Evolutionary conservation across 208 protist genomes (phyloP).

Genomic region (Acanthamoeba sp.): DNA sequence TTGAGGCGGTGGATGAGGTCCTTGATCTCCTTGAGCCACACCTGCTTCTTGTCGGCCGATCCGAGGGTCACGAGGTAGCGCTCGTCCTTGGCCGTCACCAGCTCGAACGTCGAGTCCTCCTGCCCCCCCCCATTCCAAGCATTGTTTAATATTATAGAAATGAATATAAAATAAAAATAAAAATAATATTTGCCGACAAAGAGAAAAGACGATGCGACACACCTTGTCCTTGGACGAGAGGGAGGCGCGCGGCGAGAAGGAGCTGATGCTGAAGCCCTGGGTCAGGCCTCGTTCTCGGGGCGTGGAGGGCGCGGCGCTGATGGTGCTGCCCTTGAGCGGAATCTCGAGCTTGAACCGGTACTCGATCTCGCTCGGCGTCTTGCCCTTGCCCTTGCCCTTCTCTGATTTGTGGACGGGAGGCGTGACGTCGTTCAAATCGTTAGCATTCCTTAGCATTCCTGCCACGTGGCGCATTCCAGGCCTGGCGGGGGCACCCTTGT

Average conservation of each 20-base stretch:
- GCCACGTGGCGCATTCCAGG: background rate
- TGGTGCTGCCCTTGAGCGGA: background rate
- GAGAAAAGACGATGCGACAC: too few species aligned
- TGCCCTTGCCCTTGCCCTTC: background rate
- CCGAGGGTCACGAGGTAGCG: background rate
- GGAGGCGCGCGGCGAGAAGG: background rate
- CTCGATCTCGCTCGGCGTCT: background rate
- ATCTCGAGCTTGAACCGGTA: background rate
- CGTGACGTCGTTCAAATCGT: too few species aligned
- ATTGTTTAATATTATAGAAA: too few species aligned
- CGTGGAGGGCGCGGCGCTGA: background rate
- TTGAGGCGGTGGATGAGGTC: conserved; percentile 49
- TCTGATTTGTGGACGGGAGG: too few species aligned
- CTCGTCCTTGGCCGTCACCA: conserved; percentile 34
- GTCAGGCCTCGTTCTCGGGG: conserved; percentile 12
- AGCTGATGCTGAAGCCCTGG: conserved; percentile 18
- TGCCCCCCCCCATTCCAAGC: background rate
- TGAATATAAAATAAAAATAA: background rate
- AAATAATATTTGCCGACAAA: too few species aligned
- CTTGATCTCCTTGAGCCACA: conserved; percentile 72
- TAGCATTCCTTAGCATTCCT: too few species aligned
- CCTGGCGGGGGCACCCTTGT: background rate
- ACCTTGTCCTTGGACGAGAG: conserved; percentile 13
- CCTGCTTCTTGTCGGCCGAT: conserved; percentile 48
- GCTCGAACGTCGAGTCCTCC: conserved; percentile 60